Evolutionary conservation across 495 filamentous ascomycete species (phyloP), one percentile per base, ranked within the genome.

Genomic region (Penicilliopsis zonata): DNA sequence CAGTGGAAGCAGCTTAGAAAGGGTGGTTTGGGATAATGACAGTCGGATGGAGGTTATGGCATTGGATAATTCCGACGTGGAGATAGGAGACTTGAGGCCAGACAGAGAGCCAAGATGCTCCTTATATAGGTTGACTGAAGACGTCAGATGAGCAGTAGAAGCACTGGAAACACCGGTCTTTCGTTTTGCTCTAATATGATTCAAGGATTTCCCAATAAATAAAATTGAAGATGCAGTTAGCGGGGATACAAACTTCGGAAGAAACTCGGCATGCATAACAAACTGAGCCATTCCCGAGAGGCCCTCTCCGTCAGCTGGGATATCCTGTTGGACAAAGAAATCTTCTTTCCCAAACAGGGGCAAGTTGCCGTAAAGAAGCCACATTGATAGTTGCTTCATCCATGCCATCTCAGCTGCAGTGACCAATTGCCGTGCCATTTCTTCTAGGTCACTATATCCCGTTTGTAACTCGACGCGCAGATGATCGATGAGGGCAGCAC

Each of bases 141-240:
- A 67, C 5, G 70, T 57, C 18, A 65, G 65, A 8, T 48, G 34
- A 9, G 57, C 56, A 14, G 60, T 57, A 4, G 53, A 50, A 3
- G 38, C 36, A 10, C 50, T 37, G 2, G 48, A 42, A 12, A 48
- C 46, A 9, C 53, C 52, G 9, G 53, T 50, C 10, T 57, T 55
- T 9, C 58, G 58, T 27, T 69, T 62, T 14, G 61, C 52, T 21
- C 80, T 63, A 26, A 93, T 80, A 35, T 90, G 80, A 36, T 90
- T 85, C 25, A 95, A 59, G 0, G 83, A 88, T 37, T 80, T 80
- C 1, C 90, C 90, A 38, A 98, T 82, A 50, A 94, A 95, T 3
- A 95, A 50, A 44, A 95, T 82, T 6, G 86, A 93, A 6, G 70
- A 65, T 16, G 84, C 87, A 3, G 86, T 82, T 9, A 74, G 58